Evolutionary conservation across 768 basidiomycete species (phyloP), one percentile per base, ranked within the genome.

Genomic region (Trametes cingulata): DNA sequence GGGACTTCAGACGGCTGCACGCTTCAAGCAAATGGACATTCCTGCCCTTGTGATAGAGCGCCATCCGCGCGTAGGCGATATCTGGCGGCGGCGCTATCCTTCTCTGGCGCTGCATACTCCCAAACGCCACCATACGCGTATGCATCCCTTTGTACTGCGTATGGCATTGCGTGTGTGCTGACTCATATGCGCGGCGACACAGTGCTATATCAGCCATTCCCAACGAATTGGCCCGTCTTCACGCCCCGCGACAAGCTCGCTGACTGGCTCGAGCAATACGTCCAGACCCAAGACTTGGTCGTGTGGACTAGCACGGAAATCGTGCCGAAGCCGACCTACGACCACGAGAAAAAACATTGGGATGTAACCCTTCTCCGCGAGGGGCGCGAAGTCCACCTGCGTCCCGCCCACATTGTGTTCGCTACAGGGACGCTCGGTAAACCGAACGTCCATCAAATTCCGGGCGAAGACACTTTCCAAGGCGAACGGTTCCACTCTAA

Each of bases 241-340:
- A 73, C 75, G 2, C 80, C 84, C 1, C 81, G 83, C 5, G 66
- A 68, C 12, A 86, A 85, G 82, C 76, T 89, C 19, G 87, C 81
- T 1, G 82, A 84, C 61, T 89, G 85, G 83, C 72, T 88, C 14
- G 87, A 89, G 67, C 74, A 73, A 4, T 90, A 88, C 61, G 85
- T 82, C 0, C 75, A 81, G 4, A 68, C 77, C 4, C 75, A 87
- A 35, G 87, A 88, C 57, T 69, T 90, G 40, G 81, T 86, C 57
- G 80, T 85, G 10, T 88, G 86, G 88, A 83, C 80, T 0, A 80
- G 82, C 0, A 74, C 82, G 0, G 74, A 64, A 14, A 75, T 84
- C 19, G 69, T 58, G 37, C n/a, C 64, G 19, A 73, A 68, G 29
- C 71, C 78, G 10, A 64, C 63, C 0, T 78, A 78, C 71, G 65